These are phyloP conservation scores for Myochromella boudieri DNA, from an alignment of 768 basidiomycete genomes.

Conservation along the genomic window DNA sequence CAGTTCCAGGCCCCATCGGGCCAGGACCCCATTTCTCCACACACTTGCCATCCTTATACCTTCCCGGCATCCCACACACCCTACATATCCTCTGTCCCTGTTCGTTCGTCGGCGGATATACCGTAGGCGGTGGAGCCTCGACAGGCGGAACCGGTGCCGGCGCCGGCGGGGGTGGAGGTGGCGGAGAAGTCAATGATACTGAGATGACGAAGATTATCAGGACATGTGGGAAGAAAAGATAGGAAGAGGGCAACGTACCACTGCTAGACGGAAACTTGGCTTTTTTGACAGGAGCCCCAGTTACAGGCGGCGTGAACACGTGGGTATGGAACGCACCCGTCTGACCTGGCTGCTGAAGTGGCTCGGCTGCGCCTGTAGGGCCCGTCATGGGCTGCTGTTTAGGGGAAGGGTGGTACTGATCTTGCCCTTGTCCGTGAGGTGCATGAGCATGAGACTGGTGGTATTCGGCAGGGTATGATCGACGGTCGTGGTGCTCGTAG, in stretches of 20 bases:
- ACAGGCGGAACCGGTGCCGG: not conserved
- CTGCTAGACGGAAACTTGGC: constrained; percentile 39
- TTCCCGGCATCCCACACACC: constrained; percentile 69
- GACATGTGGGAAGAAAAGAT: not conserved
- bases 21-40: constrained; percentile 90
- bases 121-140: constrained; percentile 18
- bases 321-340: constrained; percentile 56
- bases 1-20: constrained; percentile 80
- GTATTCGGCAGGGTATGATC: not conserved
- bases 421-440: not conserved
- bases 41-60: constrained; percentile 84
- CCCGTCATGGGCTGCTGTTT: constrained; percentile 9
- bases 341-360: constrained; percentile 27
- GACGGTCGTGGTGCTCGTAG: constrained; percentile 10
- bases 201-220: not conserved
- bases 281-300: constrained; percentile 72
- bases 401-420: constrained; percentile 11
- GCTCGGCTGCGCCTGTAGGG: constrained; percentile 19
- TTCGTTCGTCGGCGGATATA: constrained; percentile 50
- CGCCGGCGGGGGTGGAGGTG: not conserved
- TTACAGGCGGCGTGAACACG: constrained; percentile 72
- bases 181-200: not conserved
- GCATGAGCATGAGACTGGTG: not conserved
- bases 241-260: constrained; percentile 10
- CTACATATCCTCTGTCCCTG: constrained; percentile 76